Conservation (phyloP, 768 basidiomycete species). For the Mycena olivaceomarginata region DNA sequence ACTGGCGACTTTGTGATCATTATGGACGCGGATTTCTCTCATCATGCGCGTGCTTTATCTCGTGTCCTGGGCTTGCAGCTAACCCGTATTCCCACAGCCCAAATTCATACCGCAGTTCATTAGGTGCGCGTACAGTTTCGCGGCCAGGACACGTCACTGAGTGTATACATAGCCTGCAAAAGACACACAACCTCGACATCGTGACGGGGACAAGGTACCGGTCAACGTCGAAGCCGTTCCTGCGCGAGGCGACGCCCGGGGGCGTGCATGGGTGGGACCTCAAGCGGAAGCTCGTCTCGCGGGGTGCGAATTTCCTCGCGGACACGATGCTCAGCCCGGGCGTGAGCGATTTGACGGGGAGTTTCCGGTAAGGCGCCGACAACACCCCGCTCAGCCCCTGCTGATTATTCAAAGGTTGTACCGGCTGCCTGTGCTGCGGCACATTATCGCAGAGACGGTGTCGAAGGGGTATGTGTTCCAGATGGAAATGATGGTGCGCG, state of each 20-base stretch:
- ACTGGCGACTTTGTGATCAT: slow-evolving; percentile 96
- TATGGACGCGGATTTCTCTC: slow-evolving; percentile 98
- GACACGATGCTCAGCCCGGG: slow-evolving; percentile 90
- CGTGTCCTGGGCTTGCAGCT: background rate
- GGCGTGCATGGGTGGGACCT: slow-evolving; percentile 97
- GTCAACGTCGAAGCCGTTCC: slow-evolving; percentile 72
- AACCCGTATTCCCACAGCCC: slow-evolving; percentile 69
- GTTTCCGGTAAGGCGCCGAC: slow-evolving; percentile 77
- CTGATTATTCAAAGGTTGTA: slow-evolving; percentile 73
- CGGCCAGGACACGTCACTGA: slow-evolving; percentile 17
- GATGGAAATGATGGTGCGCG: slow-evolving; percentile 99
- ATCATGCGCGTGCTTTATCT: slow-evolving; percentile 78
- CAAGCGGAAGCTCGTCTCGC: slow-evolving; percentile 89
- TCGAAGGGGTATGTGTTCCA: slow-evolving; percentile 97
- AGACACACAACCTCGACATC: slow-evolving; percentile 92
- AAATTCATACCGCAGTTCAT: slow-evolving; percentile 98
- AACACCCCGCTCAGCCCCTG: background rate
- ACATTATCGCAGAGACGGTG: slow-evolving; percentile 89
- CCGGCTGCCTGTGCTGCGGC: slow-evolving; percentile 82
- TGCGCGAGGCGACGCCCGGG: slow-evolving; percentile 80
- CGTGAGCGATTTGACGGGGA: slow-evolving; percentile 93
- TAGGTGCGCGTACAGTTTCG: slow-evolving; percentile 63
- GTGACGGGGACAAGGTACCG: slow-evolving; percentile 96
- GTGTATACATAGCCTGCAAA: slow-evolving; percentile 76
- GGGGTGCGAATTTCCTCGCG: slow-evolving; percentile 94